Base-by-base conservation (phyloP, 345 rosid genomes). In the Pugionium dolabratum region DNA sequence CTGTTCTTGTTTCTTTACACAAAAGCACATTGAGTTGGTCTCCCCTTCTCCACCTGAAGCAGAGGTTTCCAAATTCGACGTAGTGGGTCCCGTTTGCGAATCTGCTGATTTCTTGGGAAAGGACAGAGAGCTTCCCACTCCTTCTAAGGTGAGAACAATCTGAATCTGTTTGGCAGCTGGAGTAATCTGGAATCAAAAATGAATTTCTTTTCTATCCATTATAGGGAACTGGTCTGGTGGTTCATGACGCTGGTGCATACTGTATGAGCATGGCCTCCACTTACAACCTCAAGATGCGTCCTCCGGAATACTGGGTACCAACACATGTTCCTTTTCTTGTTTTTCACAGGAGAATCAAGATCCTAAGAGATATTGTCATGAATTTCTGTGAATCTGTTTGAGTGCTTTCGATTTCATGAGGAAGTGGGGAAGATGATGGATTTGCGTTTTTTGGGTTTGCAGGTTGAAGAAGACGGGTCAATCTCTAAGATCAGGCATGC, bases 251-350 rank as follows among this genome's bases (percentile, higher is more conserved):
- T 2, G 99, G 99, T 46, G 99, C 97, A 31, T 94, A 94, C 71
- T 91, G 99, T 85, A 94, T 94, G 99, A 94, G 99, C 79, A 94
- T 94, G 99, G 97, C 99, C 39, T 94, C 99, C 2, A 88, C 97
- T 45, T 94, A 94, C 88, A 94, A 94, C 75, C 92, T 94, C 72
- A 94, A 94, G 83, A 90, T 94, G 97, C 97, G 97, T 26, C 99
- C 97, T 72, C 93, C 99, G 0, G 97, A 90, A 80, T 90, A 90
- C 81, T 94, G 97, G 99, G 99, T 94, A 94, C 45, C 31, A 4
- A 40, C 55, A 39, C 64, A 49, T 9, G 32, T 54, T 64, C 44
- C 35, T 59, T 11, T 18, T 66, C 36, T 48, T 55, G 27, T 11
- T 65, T 34, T 9, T 30, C n/a, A 1, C 26, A 9, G 8, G 18